These are phyloP conservation scores for Mycena albidolilacea DNA, from an alignment of 768 basidiomycete species.

Conservation along the genomic window DNA sequence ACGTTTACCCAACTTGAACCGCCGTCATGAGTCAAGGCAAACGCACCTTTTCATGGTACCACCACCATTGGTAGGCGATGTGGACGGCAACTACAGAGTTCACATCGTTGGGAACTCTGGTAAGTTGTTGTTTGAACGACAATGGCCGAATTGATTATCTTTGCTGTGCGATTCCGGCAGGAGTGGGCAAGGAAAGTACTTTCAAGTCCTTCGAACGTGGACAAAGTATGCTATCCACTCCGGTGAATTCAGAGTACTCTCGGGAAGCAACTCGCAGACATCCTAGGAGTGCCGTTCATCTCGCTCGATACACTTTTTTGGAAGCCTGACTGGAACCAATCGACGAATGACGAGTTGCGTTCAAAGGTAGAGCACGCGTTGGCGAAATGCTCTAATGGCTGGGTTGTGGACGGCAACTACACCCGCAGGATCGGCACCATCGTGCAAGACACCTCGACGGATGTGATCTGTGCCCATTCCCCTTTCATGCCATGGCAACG, in stretches of 20 bases:
- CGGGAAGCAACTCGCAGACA: conserved; percentile 50
- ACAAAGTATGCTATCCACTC: not conserved
- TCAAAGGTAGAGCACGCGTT: conserved; percentile 47
- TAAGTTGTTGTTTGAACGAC: conserved; percentile 42
- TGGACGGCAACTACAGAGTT: conserved; percentile 61
- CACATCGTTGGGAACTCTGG: conserved; percentile 69
- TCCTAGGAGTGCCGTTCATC: conserved; percentile 54
- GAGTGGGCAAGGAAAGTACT: conserved; percentile 56
- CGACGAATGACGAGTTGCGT: conserved; percentile 42
- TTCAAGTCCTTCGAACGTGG: not conserved
- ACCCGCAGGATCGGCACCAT: conserved; percentile 46
- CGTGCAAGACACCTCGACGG: conserved; percentile 58
- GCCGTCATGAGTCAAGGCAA: not conserved
- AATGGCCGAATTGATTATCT: conserved; percentile 6
- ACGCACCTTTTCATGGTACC: conserved; percentile 22
- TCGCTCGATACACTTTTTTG: conserved; percentile 54
- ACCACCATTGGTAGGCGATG: conserved; percentile 61
- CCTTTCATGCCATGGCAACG: not conserved
- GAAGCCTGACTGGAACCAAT: conserved; percentile 53
- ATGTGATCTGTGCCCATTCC: conserved; percentile 64
- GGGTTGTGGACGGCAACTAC: conserved; percentile 71
- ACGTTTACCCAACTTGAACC: not conserved
- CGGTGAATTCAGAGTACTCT: conserved; percentile 54
- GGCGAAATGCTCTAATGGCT: conserved; percentile 54
- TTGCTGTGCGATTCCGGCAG: conserved; percentile 39